Percentiles rank a stretch among this genome's conserved stretches.
Conservation (phyloP, 169 alveolate genomes). For the Cardiosporidium cionae region DNA sequence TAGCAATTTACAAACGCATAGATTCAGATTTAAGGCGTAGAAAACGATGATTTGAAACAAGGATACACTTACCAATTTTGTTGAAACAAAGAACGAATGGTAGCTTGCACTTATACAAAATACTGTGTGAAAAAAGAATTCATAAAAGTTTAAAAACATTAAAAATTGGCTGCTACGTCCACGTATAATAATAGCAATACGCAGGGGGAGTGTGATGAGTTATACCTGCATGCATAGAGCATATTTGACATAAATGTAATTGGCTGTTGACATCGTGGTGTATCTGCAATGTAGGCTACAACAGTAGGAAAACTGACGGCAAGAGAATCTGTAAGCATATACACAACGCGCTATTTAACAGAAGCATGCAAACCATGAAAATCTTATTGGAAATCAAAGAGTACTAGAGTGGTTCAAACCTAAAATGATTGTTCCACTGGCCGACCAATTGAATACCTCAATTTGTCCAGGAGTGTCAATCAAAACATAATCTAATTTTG, state of each 20-base stretch:
- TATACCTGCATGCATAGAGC: constrained; percentile 87
- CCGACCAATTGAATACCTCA: constrained; percentile 97
- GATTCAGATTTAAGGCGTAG: too few relatives aligned
- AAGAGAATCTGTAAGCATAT: constrained; percentile 74
- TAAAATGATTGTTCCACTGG: constrained; percentile 89
- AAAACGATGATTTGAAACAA: too few relatives aligned
- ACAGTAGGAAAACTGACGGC: constrained; percentile 86
- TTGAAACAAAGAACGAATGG: constrained; percentile 88
- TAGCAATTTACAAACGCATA: too few relatives aligned
- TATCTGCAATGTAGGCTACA: constrained; percentile 81
- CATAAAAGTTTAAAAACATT: too few relatives aligned
- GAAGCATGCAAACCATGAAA: too few relatives aligned
- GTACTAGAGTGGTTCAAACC: neutral
- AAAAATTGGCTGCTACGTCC: too few relatives aligned
- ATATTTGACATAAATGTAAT: constrained; percentile 95
- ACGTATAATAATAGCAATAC: too few relatives aligned
- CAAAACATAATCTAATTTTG: constrained; percentile 78
- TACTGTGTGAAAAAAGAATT: constrained; percentile 46
- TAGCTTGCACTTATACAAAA: constrained; percentile 84
- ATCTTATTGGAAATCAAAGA: too few relatives aligned
- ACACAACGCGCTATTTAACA: too few relatives aligned
- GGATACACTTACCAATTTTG: constrained; percentile 78
- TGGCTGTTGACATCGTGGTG: constrained; percentile 89
- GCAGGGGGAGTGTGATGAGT: neutral
- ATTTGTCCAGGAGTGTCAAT: constrained; percentile 98